These are phyloP conservation scores for Tricholoma furcatifolium DNA, from an alignment of 768 basidiomycete genomes.

Conservation along the genomic window DNA sequence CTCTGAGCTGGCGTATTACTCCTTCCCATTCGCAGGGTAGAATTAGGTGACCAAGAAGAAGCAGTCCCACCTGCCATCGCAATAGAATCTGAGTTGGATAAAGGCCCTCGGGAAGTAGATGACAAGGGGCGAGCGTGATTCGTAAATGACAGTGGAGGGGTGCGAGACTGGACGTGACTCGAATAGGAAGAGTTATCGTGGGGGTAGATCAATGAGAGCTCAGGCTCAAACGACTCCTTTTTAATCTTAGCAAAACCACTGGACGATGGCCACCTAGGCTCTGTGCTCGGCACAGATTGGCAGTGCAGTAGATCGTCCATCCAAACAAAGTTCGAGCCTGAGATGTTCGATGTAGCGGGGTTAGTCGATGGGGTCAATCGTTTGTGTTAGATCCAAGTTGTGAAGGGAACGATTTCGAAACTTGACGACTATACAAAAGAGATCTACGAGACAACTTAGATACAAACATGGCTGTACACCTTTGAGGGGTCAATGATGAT, in stretches of 20 bases:
- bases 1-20: constrained; percentile 28
- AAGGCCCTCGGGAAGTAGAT: constrained; percentile 26
- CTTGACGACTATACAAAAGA: constrained; percentile 20
- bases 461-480: constrained; percentile 32
- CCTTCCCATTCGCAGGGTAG: constrained; percentile 28
- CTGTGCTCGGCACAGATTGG: constrained; percentile 34
- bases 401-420: constrained; percentile 18
- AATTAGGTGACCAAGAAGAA: constrained; percentile 31
- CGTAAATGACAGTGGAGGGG: constrained; percentile 28
- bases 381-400: constrained; percentile 22
- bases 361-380: constrained; percentile 24
- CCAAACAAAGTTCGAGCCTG: constrained; percentile 3
- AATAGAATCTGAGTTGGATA: constrained; percentile 29
- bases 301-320: constrained; percentile 43
- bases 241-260: constrained; percentile 38
- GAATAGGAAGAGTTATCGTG: constrained; percentile 23
- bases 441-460: constrained; percentile 10
- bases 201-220: constrained; percentile 36
- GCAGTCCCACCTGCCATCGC: constrained; percentile 35
- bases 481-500: constrained; percentile 8
- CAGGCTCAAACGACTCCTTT: constrained; percentile 39
- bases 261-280: constrained; percentile 33
- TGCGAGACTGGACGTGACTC: constrained; percentile 22
- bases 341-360: constrained; percentile 15
- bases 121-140: constrained; percentile 39